These are phyloP conservation scores for Amauroascus verrucosus DNA, from an alignment of 2,329 filamentous ascomycete species.

Conservation along the genomic window DNA sequence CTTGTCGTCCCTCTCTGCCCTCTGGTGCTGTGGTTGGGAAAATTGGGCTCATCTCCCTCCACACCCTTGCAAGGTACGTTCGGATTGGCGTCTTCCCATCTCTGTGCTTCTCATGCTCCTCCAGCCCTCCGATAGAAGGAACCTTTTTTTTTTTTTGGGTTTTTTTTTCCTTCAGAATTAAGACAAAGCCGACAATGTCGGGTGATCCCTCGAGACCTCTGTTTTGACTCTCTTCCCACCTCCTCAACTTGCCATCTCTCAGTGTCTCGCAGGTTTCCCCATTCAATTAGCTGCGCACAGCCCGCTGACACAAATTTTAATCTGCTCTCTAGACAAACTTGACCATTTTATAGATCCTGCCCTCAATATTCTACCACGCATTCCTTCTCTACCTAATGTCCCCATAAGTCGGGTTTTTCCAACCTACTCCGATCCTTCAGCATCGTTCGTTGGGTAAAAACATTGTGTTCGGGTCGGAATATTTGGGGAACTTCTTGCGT, in stretches of 20 bases:
- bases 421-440: background rate
- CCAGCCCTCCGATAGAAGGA: background rate
- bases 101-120: background rate
- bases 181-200: background rate
- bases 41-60: slow-evolving; percentile 6
- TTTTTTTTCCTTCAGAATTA: background rate
- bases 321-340: background rate
- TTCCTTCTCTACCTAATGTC: background rate
- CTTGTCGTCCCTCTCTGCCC: background rate
- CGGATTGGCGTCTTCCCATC: background rate
- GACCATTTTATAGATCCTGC: no score
- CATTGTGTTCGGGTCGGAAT: background rate
- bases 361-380: background rate
- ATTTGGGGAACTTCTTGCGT: background rate
- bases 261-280: background rate
- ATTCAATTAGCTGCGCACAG: background rate
- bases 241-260: no score
- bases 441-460: background rate
- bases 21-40: background rate
- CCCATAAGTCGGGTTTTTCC: background rate
- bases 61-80: slow-evolving; percentile 8
- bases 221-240: background rate
- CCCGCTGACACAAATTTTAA: background rate
- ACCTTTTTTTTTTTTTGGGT: background rate
- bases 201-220: background rate